These are phyloP conservation scores for Macaranga tanarius DNA, from an alignment of 441 rosid species.

Conservation along the genomic window DNA sequence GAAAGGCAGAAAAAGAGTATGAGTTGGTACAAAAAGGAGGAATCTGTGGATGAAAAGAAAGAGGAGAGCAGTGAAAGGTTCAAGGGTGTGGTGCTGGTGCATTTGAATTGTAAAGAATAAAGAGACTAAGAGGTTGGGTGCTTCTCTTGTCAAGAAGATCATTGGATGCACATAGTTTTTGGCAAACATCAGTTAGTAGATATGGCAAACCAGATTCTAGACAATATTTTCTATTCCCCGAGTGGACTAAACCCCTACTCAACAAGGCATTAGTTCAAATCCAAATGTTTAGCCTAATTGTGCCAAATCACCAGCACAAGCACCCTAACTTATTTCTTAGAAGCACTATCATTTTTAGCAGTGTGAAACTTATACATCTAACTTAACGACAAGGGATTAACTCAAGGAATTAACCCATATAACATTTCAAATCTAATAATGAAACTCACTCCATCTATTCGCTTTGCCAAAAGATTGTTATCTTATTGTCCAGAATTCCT, in stretches of 20 bases:
- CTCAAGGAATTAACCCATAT: background rate
- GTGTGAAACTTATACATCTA: background rate
- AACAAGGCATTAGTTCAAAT: background rate
- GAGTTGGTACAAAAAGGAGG: too few species aligned
- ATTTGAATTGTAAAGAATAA: too few species aligned
- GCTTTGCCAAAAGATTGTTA: background rate
- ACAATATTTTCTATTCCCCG: too few species aligned
- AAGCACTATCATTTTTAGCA: background rate
- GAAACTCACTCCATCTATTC: background rate
- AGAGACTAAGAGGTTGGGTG: too few species aligned
- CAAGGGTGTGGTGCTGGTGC: too few species aligned
- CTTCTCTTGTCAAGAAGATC: background rate
- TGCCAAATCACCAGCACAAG: background rate
- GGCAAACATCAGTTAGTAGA: too few species aligned
- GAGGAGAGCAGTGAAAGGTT: too few species aligned
- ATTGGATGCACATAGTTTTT: too few species aligned
- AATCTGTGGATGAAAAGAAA: too few species aligned
- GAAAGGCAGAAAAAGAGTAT: too few species aligned
- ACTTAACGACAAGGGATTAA: background rate
- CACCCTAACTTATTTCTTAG: background rate
- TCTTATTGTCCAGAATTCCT: background rate
- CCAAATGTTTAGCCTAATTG: background rate
- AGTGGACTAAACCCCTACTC: background rate
- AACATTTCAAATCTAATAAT: background rate
- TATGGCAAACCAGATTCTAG: background rate